Percentiles rank a stretch among this genome's conserved stretches.
Evolutionary conservation across 208 protist genomes (phyloP).

Genomic region (Crithidia sp.): DNA sequence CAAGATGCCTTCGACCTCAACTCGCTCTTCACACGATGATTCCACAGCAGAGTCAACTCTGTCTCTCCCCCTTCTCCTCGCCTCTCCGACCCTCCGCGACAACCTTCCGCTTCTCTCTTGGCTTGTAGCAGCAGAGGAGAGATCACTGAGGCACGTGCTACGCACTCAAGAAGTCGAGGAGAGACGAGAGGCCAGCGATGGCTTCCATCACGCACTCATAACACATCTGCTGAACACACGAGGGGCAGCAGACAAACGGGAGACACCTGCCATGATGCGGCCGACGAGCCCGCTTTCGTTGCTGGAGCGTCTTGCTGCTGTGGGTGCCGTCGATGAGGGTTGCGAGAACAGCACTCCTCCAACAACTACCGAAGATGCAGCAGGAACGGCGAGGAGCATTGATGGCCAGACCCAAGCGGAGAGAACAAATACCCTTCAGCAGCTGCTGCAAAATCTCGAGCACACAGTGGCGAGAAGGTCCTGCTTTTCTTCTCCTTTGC

Average conservation of each 20-base stretch:
- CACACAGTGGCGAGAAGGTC: no score
- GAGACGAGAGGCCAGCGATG: background rate
- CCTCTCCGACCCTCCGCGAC: background rate
- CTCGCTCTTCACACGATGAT: background rate
- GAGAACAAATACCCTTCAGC: background rate
- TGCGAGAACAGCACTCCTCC: background rate
- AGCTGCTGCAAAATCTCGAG: background rate
- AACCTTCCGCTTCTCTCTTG: constrained; percentile 4
- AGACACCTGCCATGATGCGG: no score
- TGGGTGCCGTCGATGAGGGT: background rate
- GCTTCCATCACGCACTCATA: background rate
- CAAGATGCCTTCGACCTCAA: background rate
- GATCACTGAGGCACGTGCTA: background rate
- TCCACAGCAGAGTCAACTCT: background rate
- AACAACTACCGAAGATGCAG: background rate
- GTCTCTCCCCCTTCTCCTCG: background rate
- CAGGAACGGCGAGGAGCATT: no score
- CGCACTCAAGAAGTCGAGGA: background rate
- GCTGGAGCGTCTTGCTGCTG: background rate
- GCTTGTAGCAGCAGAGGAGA: constrained; percentile 11
- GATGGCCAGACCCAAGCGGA: background rate
- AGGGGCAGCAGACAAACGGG: no score
- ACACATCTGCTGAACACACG: background rate
- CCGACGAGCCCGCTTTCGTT: background rate
- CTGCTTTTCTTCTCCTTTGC: no score